phyloP scores from a whole-genome alignment of 1,284 basidiomycete species.

The Vanrija humicola region DNA sequence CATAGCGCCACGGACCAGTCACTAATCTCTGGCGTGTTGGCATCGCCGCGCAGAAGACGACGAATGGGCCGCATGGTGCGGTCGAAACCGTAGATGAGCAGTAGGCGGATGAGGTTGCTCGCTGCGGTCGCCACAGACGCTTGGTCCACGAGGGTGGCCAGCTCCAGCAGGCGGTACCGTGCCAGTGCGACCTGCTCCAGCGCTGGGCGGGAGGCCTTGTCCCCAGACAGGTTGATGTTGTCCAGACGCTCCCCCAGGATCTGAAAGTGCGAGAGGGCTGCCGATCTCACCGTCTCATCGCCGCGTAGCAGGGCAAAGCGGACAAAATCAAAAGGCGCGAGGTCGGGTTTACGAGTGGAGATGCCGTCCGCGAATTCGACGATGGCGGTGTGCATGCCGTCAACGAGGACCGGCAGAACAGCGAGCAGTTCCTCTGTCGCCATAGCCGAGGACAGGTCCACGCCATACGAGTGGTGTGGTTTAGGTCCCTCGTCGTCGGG shows the following conservation, averaged over 20 bases:
- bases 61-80: constrained; percentile 52
- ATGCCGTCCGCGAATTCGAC: constrained; percentile 11
- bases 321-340: constrained; percentile 24
- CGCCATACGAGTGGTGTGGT: constrained; percentile 10
- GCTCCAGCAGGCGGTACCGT: constrained; percentile 63
- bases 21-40: constrained; percentile 46
- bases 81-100: constrained; percentile 59
- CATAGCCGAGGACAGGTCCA: constrained; percentile 24
- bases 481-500: constrained; percentile 3
- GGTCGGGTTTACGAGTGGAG: neutral
- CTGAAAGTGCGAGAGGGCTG: neutral
- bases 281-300: neutral
- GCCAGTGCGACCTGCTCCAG: constrained; percentile 48
- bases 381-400: constrained; percentile 16
- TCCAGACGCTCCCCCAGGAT: constrained; percentile 12
- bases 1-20: constrained; percentile 64
- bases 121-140: constrained; percentile 8
- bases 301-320: constrained; percentile 12
- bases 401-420: constrained; percentile 29
- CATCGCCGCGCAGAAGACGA: constrained; percentile 39
- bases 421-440: constrained; percentile 13
- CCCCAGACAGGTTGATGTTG: constrained; percentile 10
- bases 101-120: constrained; percentile 53
- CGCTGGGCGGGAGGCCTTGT: constrained; percentile 9
- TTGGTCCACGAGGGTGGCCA: constrained; percentile 38